A percentile compares a stretch with the other conserved stretches of the same genome.
Evolutionary conservation across 805 yeast genomes (phyloP).

Genomic region (Metschnikowia santaceciliae): DNA sequence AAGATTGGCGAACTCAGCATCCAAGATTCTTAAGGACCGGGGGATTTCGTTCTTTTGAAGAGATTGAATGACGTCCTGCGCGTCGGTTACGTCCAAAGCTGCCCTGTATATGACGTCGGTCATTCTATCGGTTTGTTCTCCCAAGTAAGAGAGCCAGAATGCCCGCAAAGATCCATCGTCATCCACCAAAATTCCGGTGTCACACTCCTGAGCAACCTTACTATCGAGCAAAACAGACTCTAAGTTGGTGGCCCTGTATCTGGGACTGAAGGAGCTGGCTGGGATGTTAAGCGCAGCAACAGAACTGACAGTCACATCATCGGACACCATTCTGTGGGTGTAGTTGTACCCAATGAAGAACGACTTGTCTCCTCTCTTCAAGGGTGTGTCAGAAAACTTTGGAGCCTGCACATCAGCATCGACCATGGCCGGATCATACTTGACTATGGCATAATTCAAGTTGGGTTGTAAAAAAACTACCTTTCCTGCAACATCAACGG

Average conservation of each 20-base stretch:
- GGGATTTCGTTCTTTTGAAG: constrained; percentile 53
- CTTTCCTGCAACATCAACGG: constrained; percentile 72
- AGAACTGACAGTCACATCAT: constrained; percentile 74
- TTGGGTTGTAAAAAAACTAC: constrained; percentile 85
- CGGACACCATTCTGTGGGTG: constrained; percentile 62
- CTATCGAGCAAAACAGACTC: constrained; percentile 77
- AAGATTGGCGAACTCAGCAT: constrained; percentile 70
- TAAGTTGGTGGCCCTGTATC: constrained; percentile 80
- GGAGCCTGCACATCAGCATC: constrained; percentile 71
- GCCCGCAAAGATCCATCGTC: constrained; percentile 77
- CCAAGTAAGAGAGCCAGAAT: constrained; percentile 79
- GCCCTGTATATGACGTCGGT: constrained; percentile 63
- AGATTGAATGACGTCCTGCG: constrained; percentile 51
- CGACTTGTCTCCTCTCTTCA: constrained; percentile 71
- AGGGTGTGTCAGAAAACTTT: constrained; percentile 48
- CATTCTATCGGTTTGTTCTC: constrained; percentile 55
- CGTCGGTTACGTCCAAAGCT: constrained; percentile 73
- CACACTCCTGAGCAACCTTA: constrained; percentile 66
- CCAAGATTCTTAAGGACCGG: constrained; percentile 56
- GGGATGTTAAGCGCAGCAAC: constrained; percentile 73
- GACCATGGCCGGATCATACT: constrained; percentile 75
- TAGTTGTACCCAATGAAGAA: constrained; percentile 79
- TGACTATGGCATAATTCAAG: constrained; percentile 76
- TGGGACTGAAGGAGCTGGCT: constrained; percentile 61
- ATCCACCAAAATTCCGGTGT: constrained; percentile 75